Evolutionary conservation across 768 basidiomycete genomes (phyloP), one percentile per base, ranked within the genome.

Genomic region (Hirschioporus abietinus): DNA sequence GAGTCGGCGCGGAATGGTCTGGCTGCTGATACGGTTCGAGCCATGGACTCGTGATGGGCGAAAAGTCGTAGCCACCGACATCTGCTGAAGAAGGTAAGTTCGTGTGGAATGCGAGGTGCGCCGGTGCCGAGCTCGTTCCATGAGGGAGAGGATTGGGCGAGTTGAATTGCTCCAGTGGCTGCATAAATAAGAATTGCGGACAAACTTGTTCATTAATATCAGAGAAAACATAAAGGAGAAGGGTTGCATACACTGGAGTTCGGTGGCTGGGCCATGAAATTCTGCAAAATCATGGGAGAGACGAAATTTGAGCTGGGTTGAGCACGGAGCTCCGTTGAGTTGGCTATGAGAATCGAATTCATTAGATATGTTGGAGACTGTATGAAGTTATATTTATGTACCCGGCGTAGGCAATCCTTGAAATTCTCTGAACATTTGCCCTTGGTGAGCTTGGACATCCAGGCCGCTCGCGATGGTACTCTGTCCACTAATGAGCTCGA

Each of bases 1-100:
- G 74, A 12, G 71, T 69, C 58, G 20, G 26, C 35, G 25, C 35
- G 34, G 42, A 52, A 23, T 74, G 69, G 24, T 71, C 71, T 42
- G 80, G 78, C 26, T 82, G 81, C 64, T 84, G 81, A 5, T 76
- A 76, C 34, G 90, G 84, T 4, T 86, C 89, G 0, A 93, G 81
- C 90, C 91, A 92, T 1, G 91, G 91, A 69, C 91, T 92, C 0
- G 90, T 90, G 24, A 93, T 78, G 0, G 92, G 91, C 0, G 90
- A 91, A 62, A 93, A 86, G 68, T 93, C 89, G 66, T 88, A 82
- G 4, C 42, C 20, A 66, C 89, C 90, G 27, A 90, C 75, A 65
- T 90, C 86, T 24, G 79, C 76, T 0, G 82, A 79, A 20, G 82
- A 81, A 1, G 81, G 77, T 15, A 82, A 75, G n/a, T 75, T 80